Evolutionary conservation across 1,284 basidiomycete species (phyloP).

Genomic region (Leccinum pachyderme): DNA sequence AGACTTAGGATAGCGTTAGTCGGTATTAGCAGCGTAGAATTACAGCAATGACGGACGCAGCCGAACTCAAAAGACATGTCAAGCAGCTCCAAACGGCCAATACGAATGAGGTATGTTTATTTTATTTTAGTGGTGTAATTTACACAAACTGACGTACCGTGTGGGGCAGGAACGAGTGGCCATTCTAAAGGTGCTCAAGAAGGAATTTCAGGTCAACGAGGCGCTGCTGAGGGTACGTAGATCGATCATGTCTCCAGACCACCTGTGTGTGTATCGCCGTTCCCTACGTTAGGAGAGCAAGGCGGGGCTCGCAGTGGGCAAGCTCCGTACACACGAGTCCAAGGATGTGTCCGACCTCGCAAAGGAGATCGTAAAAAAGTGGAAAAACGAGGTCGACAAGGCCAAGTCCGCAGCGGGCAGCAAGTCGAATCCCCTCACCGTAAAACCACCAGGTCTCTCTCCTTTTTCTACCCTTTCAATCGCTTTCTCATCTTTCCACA

Average conservation of each 20-base stretch:
- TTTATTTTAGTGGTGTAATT: neutral
- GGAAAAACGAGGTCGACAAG: conserved; percentile 84
- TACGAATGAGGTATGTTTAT: conserved; percentile 54
- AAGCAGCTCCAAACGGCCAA: conserved; percentile 70
- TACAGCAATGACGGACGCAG: conserved; percentile 37
- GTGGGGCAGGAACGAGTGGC: conserved; percentile 64
- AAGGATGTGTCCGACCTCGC: conserved; percentile 80
- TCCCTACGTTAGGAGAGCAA: conserved; percentile 69
- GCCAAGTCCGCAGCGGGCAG: conserved; percentile 54
- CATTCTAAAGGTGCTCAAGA: conserved; percentile 75
- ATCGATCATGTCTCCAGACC: neutral
- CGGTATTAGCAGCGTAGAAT: conserved; percentile 20
- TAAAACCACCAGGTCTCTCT: conserved; percentile 34
- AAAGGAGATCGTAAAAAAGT: conserved; percentile 91
- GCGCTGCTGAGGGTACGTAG: conserved; percentile 77
- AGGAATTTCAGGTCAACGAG: conserved; percentile 81
- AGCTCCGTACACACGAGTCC: conserved; percentile 74
- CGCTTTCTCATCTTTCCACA: too few species aligned
- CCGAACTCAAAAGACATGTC: conserved; percentile 76
- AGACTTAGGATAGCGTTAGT: neutral
- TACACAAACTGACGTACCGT: conserved; percentile 21
- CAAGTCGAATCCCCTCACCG: conserved; percentile 15
- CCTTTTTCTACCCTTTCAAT: neutral
- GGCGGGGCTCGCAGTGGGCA: conserved; percentile 90
- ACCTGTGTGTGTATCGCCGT: neutral